Evolutionary conservation across 805 yeast genomes (phyloP), one percentile per base, ranked within the genome.

Genomic region (Brettanomyces nanus): DNA sequence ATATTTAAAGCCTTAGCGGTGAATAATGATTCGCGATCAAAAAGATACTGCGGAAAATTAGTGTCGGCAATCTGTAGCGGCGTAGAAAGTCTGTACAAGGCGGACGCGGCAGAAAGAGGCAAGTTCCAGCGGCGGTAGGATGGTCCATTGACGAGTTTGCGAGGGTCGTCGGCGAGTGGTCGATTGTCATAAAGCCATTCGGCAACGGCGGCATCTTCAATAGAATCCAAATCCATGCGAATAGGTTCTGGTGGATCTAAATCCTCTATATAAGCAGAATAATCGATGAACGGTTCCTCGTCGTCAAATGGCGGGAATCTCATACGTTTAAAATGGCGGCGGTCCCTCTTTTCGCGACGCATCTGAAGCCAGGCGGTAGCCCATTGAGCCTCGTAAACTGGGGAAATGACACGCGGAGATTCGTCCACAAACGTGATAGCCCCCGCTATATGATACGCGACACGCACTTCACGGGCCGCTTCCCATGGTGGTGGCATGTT

Each of bases 401-500:
- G 96, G 52, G 85, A 95, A 14, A 86, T 81, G 4, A 92, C 97
- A 47, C 95, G 66, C 0, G 97, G 97, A 4, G 74, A 69, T 54
- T 92, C 97, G 56, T 90, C 81, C 17, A 92, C 95, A 66, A 92
- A 87, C 0, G 98, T 86, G 15, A 92, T 81, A 11, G 98, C 97
- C 19, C 98, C 98, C 0, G 92, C 77, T 17, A 73, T 71, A 53
- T 92, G 99, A 56, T 92, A 92, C 30, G 90, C 59, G 5, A 90
- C 97, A 41, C 73, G 77, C 18, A 92, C 97, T 31, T 84, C 94
- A 44, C 84, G 84, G 2, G 72, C 64, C 37, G 76, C 73, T 56
- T 92, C 97, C 99, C 99, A 92, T 1, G 99, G 99, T 55, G 87
- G 95, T 0, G 99, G 99, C 90, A 92, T 90, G 53, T 86, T 87